A percentile compares a stretch with the other conserved stretches of the same genome.
These are phyloP conservation scores for Scedosporium minutisporum DNA, from an alignment of 2,329 filamentous ascomycete genomes.

Conservation along the genomic window DNA sequence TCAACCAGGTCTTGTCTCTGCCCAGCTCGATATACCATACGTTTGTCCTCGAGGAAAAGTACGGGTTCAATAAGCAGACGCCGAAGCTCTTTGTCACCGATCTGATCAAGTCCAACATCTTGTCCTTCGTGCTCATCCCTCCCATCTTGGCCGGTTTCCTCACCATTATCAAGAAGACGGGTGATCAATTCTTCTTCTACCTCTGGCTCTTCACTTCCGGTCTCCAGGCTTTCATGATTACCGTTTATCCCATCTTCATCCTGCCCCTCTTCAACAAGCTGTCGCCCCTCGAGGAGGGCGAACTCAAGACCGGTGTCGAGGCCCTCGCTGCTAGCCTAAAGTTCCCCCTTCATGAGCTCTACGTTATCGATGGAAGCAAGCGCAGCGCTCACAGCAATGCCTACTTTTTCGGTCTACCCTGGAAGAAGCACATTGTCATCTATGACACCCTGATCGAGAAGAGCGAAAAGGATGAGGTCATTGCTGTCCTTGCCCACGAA, in stretches of 20 bases:
- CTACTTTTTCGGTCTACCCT: slow-evolving; percentile 94
- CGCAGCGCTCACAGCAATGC: slow-evolving; percentile 81
- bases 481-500: slow-evolving; percentile 90
- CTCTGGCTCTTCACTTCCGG: slow-evolving; percentile 87
- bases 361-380: slow-evolving; percentile 90
- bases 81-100: slow-evolving; percentile 79
- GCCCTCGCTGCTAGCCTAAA: slow-evolving; percentile 70
- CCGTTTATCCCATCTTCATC: slow-evolving; percentile 90
- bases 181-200: slow-evolving; percentile 94
- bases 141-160: slow-evolving; percentile 89
- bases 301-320: slow-evolving; percentile 82
- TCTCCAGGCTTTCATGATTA: slow-evolving; percentile 89
- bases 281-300: slow-evolving; percentile 77
- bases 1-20: slow-evolving; percentile 69
- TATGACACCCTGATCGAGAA: slow-evolving; percentile 97
- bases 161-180: slow-evolving; percentile 88
- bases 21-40: slow-evolving; percentile 85
- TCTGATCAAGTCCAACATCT: slow-evolving; percentile 80
- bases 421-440: slow-evolving; percentile 99
- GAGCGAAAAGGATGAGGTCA: slow-evolving; percentile 82
- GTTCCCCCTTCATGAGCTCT: slow-evolving; percentile 86
- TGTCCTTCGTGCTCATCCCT: slow-evolving; percentile 69
- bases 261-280: slow-evolving; percentile 97
- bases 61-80: slow-evolving; percentile 98
- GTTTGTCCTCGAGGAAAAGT: slow-evolving; percentile 92